These are phyloP conservation scores for Epichloe gansuensis DNA, from an alignment of 2,329 filamentous ascomycete genomes.

Conservation along the genomic window DNA sequence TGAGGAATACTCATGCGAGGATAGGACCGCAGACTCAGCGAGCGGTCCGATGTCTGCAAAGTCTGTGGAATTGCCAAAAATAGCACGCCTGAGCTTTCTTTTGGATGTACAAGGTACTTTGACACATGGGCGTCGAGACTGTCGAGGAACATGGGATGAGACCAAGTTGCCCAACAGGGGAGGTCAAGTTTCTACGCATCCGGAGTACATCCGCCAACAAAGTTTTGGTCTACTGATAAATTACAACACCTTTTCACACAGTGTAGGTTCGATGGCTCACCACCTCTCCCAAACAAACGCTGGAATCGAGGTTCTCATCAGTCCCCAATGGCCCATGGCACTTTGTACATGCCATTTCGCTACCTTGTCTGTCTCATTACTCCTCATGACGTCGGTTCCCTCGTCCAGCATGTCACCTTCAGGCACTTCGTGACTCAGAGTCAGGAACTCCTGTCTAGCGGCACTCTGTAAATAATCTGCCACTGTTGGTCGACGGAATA, in stretches of 20 bases:
- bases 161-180: no score
- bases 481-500: constrained; percentile 53
- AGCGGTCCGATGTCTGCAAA: no score
- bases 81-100: no score
- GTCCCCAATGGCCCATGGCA: constrained; percentile 75
- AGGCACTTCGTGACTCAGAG: constrained; percentile 60
- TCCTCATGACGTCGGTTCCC: constrained; percentile 42
- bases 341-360: constrained; percentile 61
- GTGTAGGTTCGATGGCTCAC: constrained; percentile 30
- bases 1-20: no score
- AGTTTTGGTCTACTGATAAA: neutral
- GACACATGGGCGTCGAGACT: neutral
- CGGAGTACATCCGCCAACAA: neutral
- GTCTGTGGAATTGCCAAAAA: no score
- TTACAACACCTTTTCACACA: neutral
- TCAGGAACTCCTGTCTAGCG: constrained; percentile 56
- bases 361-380: constrained; percentile 54
- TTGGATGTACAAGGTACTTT: neutral
- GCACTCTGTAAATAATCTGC: constrained; percentile 62
- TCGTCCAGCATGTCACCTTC: constrained; percentile 32
- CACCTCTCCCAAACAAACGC: constrained; percentile 74
- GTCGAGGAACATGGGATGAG: neutral
- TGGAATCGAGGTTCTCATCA: constrained; percentile 81
- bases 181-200: no score
- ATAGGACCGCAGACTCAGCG: no score